phyloP scores from a whole-genome alignment of 169 alveolate species.

The Blepharisma undulans region DNA sequence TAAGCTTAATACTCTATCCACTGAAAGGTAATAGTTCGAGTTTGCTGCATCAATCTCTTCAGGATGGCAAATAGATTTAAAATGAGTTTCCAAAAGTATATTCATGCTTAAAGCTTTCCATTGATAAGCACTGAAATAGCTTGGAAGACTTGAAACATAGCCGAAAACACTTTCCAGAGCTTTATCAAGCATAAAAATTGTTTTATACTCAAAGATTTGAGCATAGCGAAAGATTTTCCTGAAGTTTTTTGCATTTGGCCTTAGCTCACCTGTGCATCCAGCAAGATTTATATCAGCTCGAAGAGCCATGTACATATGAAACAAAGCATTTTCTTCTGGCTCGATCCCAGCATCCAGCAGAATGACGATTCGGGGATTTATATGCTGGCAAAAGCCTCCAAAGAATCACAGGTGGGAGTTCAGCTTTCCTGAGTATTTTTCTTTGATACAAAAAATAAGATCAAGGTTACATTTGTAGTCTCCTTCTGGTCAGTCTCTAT shows the following conservation, averaged over 20 bases:
- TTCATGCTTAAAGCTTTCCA: slow-evolving; percentile 41
- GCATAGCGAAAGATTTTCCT: neutral
- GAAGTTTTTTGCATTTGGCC: neutral
- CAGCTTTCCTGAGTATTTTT: neutral
- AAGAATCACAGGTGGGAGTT: slow-evolving; percentile 32
- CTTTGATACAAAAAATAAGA: slow-evolving; percentile 19
- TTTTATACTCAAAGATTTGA: slow-evolving; percentile 39
- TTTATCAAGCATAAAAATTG: slow-evolving; percentile 29
- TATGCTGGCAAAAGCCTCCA: slow-evolving; percentile 35
- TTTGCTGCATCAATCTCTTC: neutral
- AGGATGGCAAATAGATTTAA: slow-evolving; percentile 32
- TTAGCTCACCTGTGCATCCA: slow-evolving; percentile 46
- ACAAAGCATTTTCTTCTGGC: neutral
- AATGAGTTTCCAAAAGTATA: slow-evolving; percentile 35
- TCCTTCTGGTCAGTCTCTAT: neutral
- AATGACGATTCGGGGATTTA: slow-evolving; percentile 3
- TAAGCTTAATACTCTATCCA: slow-evolving; percentile 34
- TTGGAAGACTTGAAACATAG: slow-evolving; percentile 26
- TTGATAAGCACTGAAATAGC: slow-evolving; percentile 48
- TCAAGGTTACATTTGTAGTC: neutral
- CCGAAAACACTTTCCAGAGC: slow-evolving; percentile 38
- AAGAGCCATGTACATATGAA: slow-evolving; percentile 34
- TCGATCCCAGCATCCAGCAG: slow-evolving; percentile 35
- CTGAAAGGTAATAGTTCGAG: slow-evolving; percentile 35
- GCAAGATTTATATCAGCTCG: slow-evolving; percentile 25